phyloP scores from a whole-genome alignment of 441 rosid species.

The Erodium trifolium region DNA sequence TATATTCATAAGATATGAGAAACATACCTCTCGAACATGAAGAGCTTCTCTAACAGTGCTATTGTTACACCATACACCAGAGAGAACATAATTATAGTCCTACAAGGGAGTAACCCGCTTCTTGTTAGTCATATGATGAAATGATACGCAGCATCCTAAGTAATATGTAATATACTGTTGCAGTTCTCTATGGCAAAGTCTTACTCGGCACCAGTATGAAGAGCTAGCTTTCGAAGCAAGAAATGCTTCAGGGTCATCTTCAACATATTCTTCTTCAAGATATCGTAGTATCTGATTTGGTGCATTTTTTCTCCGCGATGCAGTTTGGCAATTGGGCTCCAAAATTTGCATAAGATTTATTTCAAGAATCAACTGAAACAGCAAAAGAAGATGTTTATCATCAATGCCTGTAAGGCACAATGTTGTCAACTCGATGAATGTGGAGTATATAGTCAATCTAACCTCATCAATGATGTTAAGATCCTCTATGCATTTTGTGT shows the following conservation, averaged over 20 bases:
- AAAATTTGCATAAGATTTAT: background rate
- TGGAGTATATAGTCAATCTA: background rate
- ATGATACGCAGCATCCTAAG: no score
- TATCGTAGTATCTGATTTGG: background rate
- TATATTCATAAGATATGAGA: background rate
- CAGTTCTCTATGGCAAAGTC: background rate
- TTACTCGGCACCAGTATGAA: background rate
- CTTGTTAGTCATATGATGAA: background rate
- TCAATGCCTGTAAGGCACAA: background rate
- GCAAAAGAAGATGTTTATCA: background rate
- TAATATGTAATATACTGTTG: no score
- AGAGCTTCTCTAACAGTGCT: slow-evolving; percentile 22
- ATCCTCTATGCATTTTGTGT: slow-evolving; percentile 32
- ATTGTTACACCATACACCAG: slow-evolving; percentile 24
- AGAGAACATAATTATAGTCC: slow-evolving; percentile 28
- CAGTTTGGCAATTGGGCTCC: background rate
- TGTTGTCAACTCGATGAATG: background rate
- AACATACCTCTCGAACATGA: slow-evolving; percentile 19
- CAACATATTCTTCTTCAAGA: background rate
- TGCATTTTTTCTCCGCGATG: background rate
- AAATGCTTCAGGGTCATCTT: background rate
- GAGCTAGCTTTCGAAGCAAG: background rate
- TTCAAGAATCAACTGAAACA: background rate
- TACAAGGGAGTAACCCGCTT: background rate
- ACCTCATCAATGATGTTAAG: slow-evolving; percentile 28